Conservation (phyloP, 129 eudicot species). For the Smallanthus sonchifolius region DNA sequence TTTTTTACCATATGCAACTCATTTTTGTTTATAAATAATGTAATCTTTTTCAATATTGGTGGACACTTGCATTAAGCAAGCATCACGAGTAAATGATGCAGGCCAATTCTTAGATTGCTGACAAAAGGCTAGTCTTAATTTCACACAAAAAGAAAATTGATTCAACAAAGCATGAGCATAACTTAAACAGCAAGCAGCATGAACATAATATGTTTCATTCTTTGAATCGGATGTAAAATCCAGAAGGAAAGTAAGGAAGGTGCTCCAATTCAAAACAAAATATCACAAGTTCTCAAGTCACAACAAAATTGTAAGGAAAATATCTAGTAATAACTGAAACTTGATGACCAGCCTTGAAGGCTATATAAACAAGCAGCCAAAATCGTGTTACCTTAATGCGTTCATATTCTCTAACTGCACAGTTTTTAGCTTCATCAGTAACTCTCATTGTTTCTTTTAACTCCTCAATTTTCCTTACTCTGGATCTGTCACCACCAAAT, state of each 20-base stretch:
- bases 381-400: neutral
- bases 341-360: neutral
- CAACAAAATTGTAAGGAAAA: neutral
- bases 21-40: neutral
- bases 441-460: constrained; percentile 60
- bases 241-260: neutral
- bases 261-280: neutral
- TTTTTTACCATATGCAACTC: neutral
- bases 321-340: neutral
- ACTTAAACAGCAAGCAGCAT: neutral
- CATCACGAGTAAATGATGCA: neutral
- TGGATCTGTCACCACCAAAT: constrained; percentile 85
- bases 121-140: neutral
- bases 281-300: neutral
- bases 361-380: neutral
- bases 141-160: neutral
- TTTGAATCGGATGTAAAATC: neutral
- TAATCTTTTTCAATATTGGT: neutral
- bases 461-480: constrained; percentile 79
- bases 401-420: constrained; percentile 73
- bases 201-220: neutral
- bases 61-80: neutral
- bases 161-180: neutral
- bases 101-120: neutral
- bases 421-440: constrained; percentile 71